Evolutionary conservation across 108 stramenopile species (phyloP), one percentile per base, ranked within the genome.

Genomic region (Cylindrotheca closterium): DNA sequence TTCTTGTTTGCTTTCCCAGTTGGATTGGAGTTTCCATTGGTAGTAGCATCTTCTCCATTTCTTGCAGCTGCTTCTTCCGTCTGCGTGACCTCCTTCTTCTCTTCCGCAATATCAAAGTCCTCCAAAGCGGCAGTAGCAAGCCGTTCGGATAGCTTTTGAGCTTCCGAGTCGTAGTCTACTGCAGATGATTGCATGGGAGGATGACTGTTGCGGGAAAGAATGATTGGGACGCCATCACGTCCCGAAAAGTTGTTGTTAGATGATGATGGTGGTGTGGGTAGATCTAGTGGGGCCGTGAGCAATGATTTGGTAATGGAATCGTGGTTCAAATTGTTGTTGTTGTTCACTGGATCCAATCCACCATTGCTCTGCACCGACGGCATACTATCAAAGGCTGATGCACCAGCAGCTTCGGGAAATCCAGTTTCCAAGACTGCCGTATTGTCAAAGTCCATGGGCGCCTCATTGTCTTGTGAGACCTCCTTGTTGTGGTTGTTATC

Each of bases 61-160:
- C 15, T 19, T 5, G 15, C 15, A 30, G 30, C 50, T 12, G 32
- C 48, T 18, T 56, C 60, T 34, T 74, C 65, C 18, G 61, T 46
- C 15, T 25, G 12, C 15, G 57, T 27, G 29, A 56, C 32, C 48
- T 69, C 74, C 51, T 69, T 58, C 17, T 65, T 69, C 24, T 68
- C 67, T 28, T 76, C 68, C 30, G 58, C 67, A 22, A 55, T 55
- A 18, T 67, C 70, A 34, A 46, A 65, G 24, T 77, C 76, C 58
- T 65, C 76, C 62, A 78, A 53, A 1, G 77, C 77, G 22, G 71
- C 67, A 12, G 77, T 53, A 5, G 77, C 71, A 21, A 78, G 67
- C 26, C 68, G 51, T 60, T 73, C 77, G 0, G 71, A 72, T 24
- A 73, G 49, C 21, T 65, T 57, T 42, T 73, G 70, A 1, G 60